These are phyloP conservation scores for Hanseniaspora nectarophila DNA, from an alignment of 805 yeast genomes.

Conservation along the genomic window DNA sequence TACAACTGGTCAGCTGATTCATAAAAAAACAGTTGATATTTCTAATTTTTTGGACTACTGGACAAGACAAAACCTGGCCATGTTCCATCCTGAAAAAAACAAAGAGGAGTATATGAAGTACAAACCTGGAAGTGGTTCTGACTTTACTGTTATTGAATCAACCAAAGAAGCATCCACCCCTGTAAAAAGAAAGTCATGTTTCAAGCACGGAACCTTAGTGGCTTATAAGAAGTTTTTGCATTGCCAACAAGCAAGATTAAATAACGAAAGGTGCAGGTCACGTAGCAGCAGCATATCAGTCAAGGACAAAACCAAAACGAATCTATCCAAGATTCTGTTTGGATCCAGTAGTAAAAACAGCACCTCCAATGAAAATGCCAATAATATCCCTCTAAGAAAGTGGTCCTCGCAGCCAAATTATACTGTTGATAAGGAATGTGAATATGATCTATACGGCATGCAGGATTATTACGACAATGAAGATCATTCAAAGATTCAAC, in stretches of 20 bases:
- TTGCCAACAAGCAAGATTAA: neutral
- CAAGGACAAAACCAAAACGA: neutral
- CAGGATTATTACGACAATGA: conserved; percentile 15
- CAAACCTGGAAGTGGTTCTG: neutral
- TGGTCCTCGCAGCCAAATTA: conserved; percentile 23
- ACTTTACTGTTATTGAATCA: too few relatives aligned
- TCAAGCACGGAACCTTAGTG: conserved; percentile 2
- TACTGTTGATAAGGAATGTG: conserved; percentile 16
- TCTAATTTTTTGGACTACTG: conserved; percentile 9
- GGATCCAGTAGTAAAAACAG: neutral
- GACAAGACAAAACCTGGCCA: conserved; percentile 5
- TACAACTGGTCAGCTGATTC: conserved; percentile 5
- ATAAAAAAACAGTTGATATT: neutral
- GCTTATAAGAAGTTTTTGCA: conserved; percentile 1
- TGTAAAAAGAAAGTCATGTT: conserved; percentile 3
- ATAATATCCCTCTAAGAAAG: conserved; percentile 24
- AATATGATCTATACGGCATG: conserved; percentile 13
- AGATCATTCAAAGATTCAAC: neutral
- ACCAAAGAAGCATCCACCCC: neutral
- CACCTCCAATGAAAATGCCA: neutral
- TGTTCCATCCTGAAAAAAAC: conserved; percentile 9
- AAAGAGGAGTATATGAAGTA: neutral
- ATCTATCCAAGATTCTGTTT: conserved; percentile 4
- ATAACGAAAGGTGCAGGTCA: neutral
- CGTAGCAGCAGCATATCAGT: too few relatives aligned